Base-by-base conservation (phyloP, 1,284 basidiomycete species). In the Gymnopus androsaceus region DNA sequence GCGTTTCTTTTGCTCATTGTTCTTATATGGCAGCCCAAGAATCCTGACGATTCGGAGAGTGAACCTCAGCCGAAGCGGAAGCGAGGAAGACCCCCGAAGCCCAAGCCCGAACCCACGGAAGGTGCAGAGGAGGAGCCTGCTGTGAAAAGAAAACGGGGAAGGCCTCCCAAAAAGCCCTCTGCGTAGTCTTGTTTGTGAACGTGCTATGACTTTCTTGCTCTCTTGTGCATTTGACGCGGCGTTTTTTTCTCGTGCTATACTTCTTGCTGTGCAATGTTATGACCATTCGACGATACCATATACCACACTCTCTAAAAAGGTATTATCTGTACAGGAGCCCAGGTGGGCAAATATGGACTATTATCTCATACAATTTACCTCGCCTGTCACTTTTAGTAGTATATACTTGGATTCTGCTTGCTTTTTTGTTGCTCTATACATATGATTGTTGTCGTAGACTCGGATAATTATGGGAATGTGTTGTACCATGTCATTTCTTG, bases 21-120 rank as follows among this genome's bases (percentile, higher is more conserved):
- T 63, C 62, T 44, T 67, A 60, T 61, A 59, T 56, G 58, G 48
- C 70, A 85, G 77, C 79, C 84, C 71, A 82, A 82, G 75, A 83
- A 83, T 40, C 51, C 58, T 67, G 78, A 78, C 56, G 81, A 81
- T 37, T 66, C 69, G 7, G 71, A 61, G 23, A 77, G 76, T 46
- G 80, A 82, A 63, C 79, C 79, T 54, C 72, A 78, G 21, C 74
- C 77, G 49, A 90, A 90, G 72, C 80, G 85, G 62, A 83, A 78
- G 69, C 77, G 89, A 61, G 89, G 88, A 42, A 83, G 89, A 62
- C 89, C 88, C 56, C 87, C 85, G 62, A 90, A 90, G 71, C 75
- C 80, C 57, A 87, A 82, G 69, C 77, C 78, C 44, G 72, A 78
- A 33, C 65, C 72, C 47, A 55, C 67, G 23, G 70, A 73, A 42